Percentiles rank a stretch among this genome's conserved stretches.
These are phyloP conservation scores for Tetracladium setigerum DNA, from an alignment of 495 filamentous ascomycete genomes.

Conservation along the genomic window DNA sequence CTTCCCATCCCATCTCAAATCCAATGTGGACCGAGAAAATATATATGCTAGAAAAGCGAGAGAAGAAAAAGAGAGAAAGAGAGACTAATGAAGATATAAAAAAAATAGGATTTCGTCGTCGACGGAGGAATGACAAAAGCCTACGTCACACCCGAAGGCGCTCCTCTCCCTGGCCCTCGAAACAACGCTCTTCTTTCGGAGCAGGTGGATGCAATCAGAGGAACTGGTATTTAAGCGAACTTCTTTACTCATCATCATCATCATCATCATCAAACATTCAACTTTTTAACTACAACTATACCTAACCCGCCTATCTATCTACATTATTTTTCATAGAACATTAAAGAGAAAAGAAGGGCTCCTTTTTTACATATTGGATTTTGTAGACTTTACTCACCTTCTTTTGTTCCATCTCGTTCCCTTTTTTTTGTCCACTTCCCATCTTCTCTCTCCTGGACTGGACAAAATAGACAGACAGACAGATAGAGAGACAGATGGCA, in stretches of 20 bases:
- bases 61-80: background rate
- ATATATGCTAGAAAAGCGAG: background rate
- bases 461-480: too few species aligned
- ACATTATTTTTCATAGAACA: too few species aligned
- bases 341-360: too few species aligned
- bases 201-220: conserved; percentile 23
- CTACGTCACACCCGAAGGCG: conserved; percentile 88
- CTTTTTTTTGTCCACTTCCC: too few species aligned
- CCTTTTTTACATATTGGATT: too few species aligned
- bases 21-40: background rate
- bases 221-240: conserved; percentile 12
- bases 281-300: too few species aligned
- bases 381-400: too few species aligned
- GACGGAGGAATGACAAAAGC: conserved; percentile 95
- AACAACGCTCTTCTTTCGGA: conserved; percentile 50
- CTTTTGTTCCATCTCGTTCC: too few species aligned
- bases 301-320: too few species aligned
- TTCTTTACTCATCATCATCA: background rate
- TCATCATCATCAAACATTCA: background rate
- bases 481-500: too few species aligned
- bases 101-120: conserved; percentile 75
- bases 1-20: background rate
- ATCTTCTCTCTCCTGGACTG: too few species aligned
- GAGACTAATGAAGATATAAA: background rate
- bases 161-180: conserved; percentile 56